These are phyloP conservation scores for Ammopiptanthus mongolicus DNA, from an alignment of 306 rosid species.

Conservation along the genomic window DNA sequence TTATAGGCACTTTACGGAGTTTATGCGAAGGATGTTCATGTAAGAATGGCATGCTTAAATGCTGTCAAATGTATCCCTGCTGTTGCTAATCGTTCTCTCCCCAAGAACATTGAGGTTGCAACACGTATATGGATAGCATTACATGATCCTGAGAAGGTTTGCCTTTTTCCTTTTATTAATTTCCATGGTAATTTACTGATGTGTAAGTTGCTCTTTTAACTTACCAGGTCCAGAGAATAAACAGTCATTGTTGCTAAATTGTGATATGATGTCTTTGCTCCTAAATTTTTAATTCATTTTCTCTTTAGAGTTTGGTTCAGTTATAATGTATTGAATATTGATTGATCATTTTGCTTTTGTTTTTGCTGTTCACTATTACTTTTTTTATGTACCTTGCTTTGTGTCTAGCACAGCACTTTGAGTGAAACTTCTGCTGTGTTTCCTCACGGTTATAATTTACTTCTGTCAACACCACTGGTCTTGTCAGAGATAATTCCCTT, in stretches of 20 bases:
- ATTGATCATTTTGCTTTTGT: not conserved
- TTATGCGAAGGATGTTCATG: conserved; percentile 91
- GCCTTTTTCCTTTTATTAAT: not conserved
- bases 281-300: not conserved
- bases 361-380: not conserved
- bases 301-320: not conserved
- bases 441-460: not conserved
- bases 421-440: not conserved
- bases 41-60: conserved; percentile 88
- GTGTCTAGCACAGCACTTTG: not conserved
- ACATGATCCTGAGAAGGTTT: conserved; percentile 95
- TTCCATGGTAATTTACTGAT: not conserved
- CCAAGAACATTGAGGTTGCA: conserved; percentile 68
- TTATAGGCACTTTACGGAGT: conserved; percentile 89
- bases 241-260: not conserved
- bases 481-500: not conserved
- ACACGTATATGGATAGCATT: conserved; percentile 93
- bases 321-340: not conserved
- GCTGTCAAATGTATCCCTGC: conserved; percentile 91
- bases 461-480: not conserved
- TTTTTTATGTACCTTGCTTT: not conserved
- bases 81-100: conserved; percentile 67
- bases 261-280: not conserved
- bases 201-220: not conserved
- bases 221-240: not conserved